Evolutionary conservation across 495 filamentous ascomycete genomes (phyloP), one percentile per base, ranked within the genome.

Genomic region (Talaromyces liani): DNA sequence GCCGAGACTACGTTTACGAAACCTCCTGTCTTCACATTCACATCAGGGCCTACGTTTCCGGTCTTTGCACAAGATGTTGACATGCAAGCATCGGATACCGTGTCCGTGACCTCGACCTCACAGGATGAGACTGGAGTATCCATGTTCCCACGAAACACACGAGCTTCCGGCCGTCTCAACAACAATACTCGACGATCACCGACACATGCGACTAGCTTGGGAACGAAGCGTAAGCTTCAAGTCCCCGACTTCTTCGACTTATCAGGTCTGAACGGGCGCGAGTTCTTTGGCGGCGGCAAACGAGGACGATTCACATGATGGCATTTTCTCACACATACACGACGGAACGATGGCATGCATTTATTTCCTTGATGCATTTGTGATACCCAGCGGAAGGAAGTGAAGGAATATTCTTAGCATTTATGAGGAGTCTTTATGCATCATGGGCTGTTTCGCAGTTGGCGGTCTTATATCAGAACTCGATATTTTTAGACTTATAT

Each of bases 161-260:
- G 86, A 66, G 71, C 79, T 54, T 77, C 78, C 57, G 68, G 81
- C 57, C 80, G 87, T 34, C 82, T 80, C 67, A 77, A 71, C 64
- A 69, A 76, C 61, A 64, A 67, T 72, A 71, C 69, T 59, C 77
- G 72, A 65, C 77, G 86, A 63, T 69, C 73, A 55, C 68, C 77
- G 1, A 68, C 75, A n/a, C 72, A 77, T 67, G 66, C 73, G 66
- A 61, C 75, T 57, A 66, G 75, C 67, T 18, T 82, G 69, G 91
- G 92, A 0, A 88, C 88, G 29, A 97, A 97, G 75, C 83, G 92
- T 16, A 87, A 90, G 67, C 79, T 89, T 64, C 85, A 88, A 49
- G 83, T 92, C 41, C 83, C 84, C 2, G 92, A 97, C 63, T 87
- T 92, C 64, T 96, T 95, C 66, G 91, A 94, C 65, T 72, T 97